These are phyloP conservation scores for Amborella trichopoda DNA, from an alignment of 164 flowering plant genomes.

Conservation along the genomic window DNA sequence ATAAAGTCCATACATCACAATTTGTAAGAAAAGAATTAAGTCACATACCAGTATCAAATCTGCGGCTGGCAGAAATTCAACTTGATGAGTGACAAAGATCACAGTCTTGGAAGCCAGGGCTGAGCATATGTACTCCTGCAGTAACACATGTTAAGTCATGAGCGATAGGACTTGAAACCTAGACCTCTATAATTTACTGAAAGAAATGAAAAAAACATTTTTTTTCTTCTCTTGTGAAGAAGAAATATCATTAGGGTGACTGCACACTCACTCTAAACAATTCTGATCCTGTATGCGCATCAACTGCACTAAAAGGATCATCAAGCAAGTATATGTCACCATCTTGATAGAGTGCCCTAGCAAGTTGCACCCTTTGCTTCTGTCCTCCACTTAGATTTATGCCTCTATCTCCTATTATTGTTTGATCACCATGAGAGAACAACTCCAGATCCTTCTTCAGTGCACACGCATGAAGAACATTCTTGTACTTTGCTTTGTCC, in stretches of 20 bases:
- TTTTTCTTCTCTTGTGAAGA: too few relatives aligned
- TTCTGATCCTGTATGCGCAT: slow-evolving; percentile 95
- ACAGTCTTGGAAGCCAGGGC: slow-evolving; percentile 82
- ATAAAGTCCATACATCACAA: too few relatives aligned
- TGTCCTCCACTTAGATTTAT: slow-evolving; percentile 99
- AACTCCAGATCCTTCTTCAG: slow-evolving; percentile 86
- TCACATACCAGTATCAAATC: slow-evolving; percentile 81
- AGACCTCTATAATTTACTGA: too few relatives aligned
- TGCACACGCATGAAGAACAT: slow-evolving; percentile 77
- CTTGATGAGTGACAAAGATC: slow-evolving; percentile 94
- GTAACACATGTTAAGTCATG: slow-evolving; percentile 7
- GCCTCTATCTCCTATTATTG: slow-evolving; percentile 97
- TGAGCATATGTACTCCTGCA: slow-evolving; percentile 89
- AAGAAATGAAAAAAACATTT: too few relatives aligned
- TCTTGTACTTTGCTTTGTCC: slow-evolving; percentile 85
- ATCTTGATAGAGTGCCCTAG: slow-evolving; percentile 97
- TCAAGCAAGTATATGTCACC: slow-evolving; percentile 96
- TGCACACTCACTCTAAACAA: slow-evolving; percentile 55
- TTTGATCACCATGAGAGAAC: slow-evolving; percentile 93
- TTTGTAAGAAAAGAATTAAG: too few relatives aligned
- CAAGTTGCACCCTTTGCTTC: slow-evolving; percentile 97
- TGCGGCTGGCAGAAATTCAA: slow-evolving; percentile 91
- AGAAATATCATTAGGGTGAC: too few relatives aligned
- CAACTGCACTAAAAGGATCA: slow-evolving; percentile 99
- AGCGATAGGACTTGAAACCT: too few relatives aligned